phyloP scores from a whole-genome alignment of 2,329 filamentous ascomycete genomes.

The Colletotrichum abscissum region DNA sequence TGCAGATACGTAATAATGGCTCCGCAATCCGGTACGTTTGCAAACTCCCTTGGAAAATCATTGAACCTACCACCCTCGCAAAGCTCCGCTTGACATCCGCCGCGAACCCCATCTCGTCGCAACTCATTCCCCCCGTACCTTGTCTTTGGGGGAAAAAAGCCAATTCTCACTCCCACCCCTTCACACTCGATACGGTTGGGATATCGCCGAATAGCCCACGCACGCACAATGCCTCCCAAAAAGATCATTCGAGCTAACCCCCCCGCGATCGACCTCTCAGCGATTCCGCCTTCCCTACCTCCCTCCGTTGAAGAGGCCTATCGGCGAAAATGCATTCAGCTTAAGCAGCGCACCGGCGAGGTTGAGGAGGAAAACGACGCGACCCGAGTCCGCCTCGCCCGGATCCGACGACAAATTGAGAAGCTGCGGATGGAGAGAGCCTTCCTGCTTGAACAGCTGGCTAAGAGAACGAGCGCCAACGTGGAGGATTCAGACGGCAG shows the following conservation, averaged over 20 bases:
- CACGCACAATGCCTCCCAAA: constrained; percentile 48
- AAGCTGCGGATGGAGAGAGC: constrained; percentile 91
- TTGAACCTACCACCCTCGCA: constrained; percentile 22
- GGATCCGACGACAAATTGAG: constrained; percentile 86
- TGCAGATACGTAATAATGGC: constrained; percentile 29
- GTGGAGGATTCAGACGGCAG: constrained; percentile 84
- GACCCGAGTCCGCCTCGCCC: constrained; percentile 80
- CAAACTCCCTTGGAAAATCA: constrained; percentile 25
- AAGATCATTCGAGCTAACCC: constrained; percentile 51
- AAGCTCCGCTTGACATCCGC: constrained; percentile 34
- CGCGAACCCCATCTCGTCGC: constrained; percentile 30
- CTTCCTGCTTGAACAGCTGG: constrained; percentile 78
- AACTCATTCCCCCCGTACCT: constrained; percentile 15
- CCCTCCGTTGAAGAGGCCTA: constrained; percentile 97
- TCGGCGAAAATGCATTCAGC: constrained; percentile 93
- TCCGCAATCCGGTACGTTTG: constrained; percentile 36
- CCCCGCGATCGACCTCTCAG: constrained; percentile 47
- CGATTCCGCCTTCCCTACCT: constrained; percentile 72
- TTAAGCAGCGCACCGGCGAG: constrained; percentile 91
- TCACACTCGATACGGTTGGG: neutral
- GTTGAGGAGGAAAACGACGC: constrained; percentile 93
- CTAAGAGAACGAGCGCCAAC: constrained; percentile 78
- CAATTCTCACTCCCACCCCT: constrained; percentile 3
- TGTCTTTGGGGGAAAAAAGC: constrained; percentile 5
- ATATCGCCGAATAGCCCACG: constrained; percentile 6